Conservation (phyloP, 768 basidiomycete genomes). For the Fomitopsis serialis region DNA sequence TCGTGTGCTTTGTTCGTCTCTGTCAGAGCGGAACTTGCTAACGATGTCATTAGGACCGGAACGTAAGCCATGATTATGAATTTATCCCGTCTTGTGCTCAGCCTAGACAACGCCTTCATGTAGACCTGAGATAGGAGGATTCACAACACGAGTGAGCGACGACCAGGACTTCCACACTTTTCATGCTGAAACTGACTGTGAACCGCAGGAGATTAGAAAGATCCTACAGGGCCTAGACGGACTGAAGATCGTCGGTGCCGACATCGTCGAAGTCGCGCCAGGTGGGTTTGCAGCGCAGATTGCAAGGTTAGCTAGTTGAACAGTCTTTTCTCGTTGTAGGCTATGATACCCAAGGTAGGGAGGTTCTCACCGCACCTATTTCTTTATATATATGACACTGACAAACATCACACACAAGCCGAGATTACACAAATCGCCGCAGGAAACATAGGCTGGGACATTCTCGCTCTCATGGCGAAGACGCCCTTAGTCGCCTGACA, state of each 20-base stretch:
- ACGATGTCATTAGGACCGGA: slow-evolving; percentile 23
- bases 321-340: not conserved
- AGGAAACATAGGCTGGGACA: slow-evolving; percentile 28
- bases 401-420: no score
- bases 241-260: slow-evolving; percentile 71
- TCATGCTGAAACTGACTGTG: not conserved
- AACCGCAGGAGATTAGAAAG: slow-evolving; percentile 44
- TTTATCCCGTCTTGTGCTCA: not conserved
- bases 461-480: slow-evolving; percentile 27
- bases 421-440: slow-evolving; percentile 29
- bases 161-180: not conserved
- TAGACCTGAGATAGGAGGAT: slow-evolving; percentile 29
- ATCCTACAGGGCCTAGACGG: slow-evolving; percentile 75
- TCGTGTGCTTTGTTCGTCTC: no score
- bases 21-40: no score
- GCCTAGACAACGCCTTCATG: not conserved
- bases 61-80: slow-evolving; percentile 13
- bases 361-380: not conserved
- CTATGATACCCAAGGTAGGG: slow-evolving; percentile 21
- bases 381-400: not conserved
- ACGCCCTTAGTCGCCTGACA: slow-evolving; percentile 18
- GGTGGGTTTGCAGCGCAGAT: slow-evolving; percentile 8
- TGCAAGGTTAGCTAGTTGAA: not conserved
- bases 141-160: slow-evolving; percentile 22
- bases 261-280: slow-evolving; percentile 83